Evolutionary conservation across 2,329 filamentous ascomycete species (phyloP).

Genomic region (Venturiaceae sp.): DNA sequence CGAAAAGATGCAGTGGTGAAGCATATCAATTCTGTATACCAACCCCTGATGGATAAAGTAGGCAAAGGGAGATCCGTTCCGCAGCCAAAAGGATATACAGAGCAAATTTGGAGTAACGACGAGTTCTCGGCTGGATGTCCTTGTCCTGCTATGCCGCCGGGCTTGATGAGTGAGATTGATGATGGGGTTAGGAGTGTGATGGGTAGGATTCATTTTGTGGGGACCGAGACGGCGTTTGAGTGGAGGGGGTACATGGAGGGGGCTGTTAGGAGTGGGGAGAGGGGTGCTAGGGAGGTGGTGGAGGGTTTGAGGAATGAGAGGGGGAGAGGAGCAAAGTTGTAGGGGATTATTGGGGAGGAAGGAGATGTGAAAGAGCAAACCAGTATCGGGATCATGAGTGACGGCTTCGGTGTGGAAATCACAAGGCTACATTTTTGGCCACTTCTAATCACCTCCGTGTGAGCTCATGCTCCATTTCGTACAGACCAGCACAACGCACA

Average conservation of each 20-base stretch:
- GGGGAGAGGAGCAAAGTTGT: no score
- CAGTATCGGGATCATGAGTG: no score
- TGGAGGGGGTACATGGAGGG: constrained; percentile 10
- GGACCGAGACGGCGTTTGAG: neutral
- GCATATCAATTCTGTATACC: constrained; percentile 5
- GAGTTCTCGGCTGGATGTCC: neutral
- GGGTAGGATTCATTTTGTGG: constrained; percentile 1
- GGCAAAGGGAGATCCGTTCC: neutral
- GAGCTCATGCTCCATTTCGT: no score
- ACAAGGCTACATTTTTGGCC: no score
- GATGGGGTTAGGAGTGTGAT: constrained; percentile 33
- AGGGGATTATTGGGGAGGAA: no score
- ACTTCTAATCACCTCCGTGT: no score
- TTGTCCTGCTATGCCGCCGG: neutral
- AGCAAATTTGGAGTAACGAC: neutral
- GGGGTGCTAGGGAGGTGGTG: constrained; percentile 6
- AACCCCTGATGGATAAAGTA: neutral
- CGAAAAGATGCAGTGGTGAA: neutral
- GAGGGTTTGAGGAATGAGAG: constrained; percentile 18
- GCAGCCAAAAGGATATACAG: neutral
- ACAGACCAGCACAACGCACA: no score
- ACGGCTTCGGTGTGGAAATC: no score
- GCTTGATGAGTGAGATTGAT: constrained; percentile 37
- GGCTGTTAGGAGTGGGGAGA: constrained; percentile 4
- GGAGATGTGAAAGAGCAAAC: neutral